Conservation (phyloP, 2,329 filamentous ascomycete species). For the Cadophora gregata region DNA sequence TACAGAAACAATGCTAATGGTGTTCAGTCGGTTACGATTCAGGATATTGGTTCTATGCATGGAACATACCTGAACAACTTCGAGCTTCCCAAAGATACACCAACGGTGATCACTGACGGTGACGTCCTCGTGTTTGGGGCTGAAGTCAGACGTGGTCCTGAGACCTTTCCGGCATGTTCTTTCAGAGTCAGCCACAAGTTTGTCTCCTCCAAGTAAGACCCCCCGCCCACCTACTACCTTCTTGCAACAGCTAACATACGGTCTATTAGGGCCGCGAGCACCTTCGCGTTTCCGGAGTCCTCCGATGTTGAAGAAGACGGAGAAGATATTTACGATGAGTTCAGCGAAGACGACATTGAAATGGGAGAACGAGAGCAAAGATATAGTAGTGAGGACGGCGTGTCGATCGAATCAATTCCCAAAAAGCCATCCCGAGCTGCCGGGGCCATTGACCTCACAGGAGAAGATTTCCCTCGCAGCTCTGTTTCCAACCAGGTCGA, state of each 20-base stretch:
- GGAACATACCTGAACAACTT: constrained; percentile 61
- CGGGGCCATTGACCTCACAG: constrained; percentile 42
- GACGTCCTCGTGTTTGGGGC: constrained; percentile 54
- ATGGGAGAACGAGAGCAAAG: constrained; percentile 14
- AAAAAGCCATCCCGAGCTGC: constrained; percentile 32
- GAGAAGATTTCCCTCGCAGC: constrained; percentile 37
- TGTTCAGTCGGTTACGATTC: constrained; percentile 52
- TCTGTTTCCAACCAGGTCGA: constrained; percentile 26
- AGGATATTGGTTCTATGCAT: constrained; percentile 65
- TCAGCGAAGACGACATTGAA: constrained; percentile 36
- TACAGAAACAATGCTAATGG: constrained; percentile 31
- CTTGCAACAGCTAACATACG: constrained; percentile 15
- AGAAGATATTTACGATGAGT: constrained; percentile 33
- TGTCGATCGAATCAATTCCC: constrained; percentile 36
- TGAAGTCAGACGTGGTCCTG: constrained; percentile 54
- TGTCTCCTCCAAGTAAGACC: constrained; percentile 39
- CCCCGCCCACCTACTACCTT: constrained; percentile 11
- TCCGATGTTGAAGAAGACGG: constrained; percentile 42
- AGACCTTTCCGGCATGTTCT: constrained; percentile 45
- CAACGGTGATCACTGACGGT: constrained; percentile 44
- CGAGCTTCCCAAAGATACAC: constrained; percentile 45
- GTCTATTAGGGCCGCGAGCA: constrained; percentile 30
- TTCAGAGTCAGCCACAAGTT: constrained; percentile 40
- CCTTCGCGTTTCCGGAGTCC: constrained; percentile 39
- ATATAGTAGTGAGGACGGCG: constrained; percentile 38